Conservation (phyloP, 2,329 filamentous ascomycete species). For the Fusarium sp. region DNA sequence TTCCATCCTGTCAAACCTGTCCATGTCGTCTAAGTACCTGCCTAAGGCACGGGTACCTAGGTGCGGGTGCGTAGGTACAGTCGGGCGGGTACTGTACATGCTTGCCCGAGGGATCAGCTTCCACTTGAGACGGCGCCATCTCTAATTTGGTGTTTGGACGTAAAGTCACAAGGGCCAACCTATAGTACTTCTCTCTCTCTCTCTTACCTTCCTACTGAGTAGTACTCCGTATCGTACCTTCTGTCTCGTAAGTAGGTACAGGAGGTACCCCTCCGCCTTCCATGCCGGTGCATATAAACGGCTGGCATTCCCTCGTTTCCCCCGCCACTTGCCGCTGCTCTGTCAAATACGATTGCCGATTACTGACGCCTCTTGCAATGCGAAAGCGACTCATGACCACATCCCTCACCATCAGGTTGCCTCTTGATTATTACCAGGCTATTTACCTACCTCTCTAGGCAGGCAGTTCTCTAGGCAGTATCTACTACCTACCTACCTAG, state of each 20-base stretch:
- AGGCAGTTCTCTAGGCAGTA: too few relatives aligned
- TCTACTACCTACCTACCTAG: neutral
- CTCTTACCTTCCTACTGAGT: neutral
- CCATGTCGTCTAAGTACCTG: neutral
- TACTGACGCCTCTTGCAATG: conserved; percentile 26
- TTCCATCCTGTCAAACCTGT: neutral
- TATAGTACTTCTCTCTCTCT: neutral
- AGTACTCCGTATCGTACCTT: neutral
- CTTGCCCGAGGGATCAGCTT: conserved; percentile 18
- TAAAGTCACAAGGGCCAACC: conserved; percentile 17
- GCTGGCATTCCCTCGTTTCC: conserved; percentile 53
- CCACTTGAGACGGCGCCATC: conserved; percentile 28
- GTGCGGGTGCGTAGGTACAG: neutral
- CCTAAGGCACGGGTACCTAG: neutral
- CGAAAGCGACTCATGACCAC: conserved; percentile 13
- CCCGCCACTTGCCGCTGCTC: conserved; percentile 39
- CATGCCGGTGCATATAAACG: conserved; percentile 60
- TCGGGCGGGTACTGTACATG: neutral
- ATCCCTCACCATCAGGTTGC: conserved; percentile 5
- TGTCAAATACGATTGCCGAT: conserved; percentile 40
- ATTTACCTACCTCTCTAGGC: neutral
- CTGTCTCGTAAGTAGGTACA: neutral
- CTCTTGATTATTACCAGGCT: neutral
- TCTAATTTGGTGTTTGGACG: conserved; percentile 32
- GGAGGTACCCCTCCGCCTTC: conserved; percentile 36